Base-by-base conservation (phyloP, 805 yeast genomes). In the Sungouiella blattae region DNA sequence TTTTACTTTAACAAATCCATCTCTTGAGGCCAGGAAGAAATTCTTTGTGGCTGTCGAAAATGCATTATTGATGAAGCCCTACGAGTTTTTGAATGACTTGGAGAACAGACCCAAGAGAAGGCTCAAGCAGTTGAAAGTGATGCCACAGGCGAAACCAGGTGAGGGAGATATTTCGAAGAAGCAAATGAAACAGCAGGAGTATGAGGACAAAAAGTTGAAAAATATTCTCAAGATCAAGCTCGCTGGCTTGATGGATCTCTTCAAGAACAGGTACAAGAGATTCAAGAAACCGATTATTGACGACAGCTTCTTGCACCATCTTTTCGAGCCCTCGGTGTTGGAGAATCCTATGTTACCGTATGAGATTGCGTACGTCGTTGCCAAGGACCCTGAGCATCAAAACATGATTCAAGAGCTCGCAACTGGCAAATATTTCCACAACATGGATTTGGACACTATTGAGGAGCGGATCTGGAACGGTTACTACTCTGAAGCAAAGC, bases 381-480 rank as follows among this genome's bases (percentile, higher is more conserved):
- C 69, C 4, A 75, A 73, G 3, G 71, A 65, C 25, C 56, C 58
- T 1, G 52, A 52, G 14, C 66, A 64, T 40, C 79, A 78, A 27
- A 80, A 85, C 43, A 83, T 78, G 91, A 86, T 93, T 47, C 60
- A 79, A n/a, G 97, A 93, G 50, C 68, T 76, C 8, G 60, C 79
- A 0, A 83, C 95, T 0, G 94, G 93, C 3, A 77, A 75, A 37
- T 71, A 68, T 44, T 91, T 71, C 53, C 74, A 71, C 63, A 93
- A 93, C 49, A 93, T 93, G 85, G 98, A 93, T 52, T 65, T 93
- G 36, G 98, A 93, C 53, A 81, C 88, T 12, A 77, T 93, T 22
- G 98, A 93, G 53, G 98, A 93, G 55, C 71, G 98, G 39, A 62
- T 93, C 36, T 93, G 98, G 98, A 93, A 93, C 58, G 98, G 98